Evolutionary conservation across 257 asterid species (phyloP).

Genomic region (Solanum corneliomulleri): DNA sequence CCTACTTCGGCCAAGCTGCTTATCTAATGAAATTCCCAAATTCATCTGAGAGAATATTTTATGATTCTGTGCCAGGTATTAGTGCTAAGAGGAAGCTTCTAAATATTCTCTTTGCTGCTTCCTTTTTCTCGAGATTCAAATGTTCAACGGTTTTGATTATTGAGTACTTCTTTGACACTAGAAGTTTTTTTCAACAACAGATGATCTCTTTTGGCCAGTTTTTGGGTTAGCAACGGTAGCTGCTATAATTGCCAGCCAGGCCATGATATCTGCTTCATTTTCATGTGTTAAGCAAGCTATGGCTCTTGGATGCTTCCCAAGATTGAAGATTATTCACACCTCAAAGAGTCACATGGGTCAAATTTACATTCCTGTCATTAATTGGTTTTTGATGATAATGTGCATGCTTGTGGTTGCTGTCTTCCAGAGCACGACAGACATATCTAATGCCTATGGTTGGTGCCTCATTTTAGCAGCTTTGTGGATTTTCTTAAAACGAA

Average conservation of each 20-base stretch:
- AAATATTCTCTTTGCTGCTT: background rate
- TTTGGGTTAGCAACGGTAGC: constrained; percentile 78
- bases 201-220: constrained; percentile 80
- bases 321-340: constrained; percentile 90
- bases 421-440: constrained; percentile 75
- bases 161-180: constrained; percentile 9
- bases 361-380: constrained; percentile 85
- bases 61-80: constrained; percentile 87
- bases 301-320: constrained; percentile 98
- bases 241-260: constrained; percentile 97
- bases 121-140: background rate
- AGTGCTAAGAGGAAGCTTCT: background rate
- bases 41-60: constrained; percentile 52
- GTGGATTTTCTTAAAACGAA: background rate
- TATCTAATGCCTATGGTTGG: constrained; percentile 91
- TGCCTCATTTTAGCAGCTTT: background rate
- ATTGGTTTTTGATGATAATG: constrained; percentile 89
- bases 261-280: constrained; percentile 97
- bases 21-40: constrained; percentile 64
- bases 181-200: constrained; percentile 24
- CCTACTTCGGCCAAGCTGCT: constrained; percentile 98
- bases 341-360: constrained; percentile 91
- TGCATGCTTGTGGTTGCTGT: constrained; percentile 83
- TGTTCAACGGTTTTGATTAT: background rate
- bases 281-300: constrained; percentile 92